Evolutionary conservation across 768 basidiomycete species (phyloP), one percentile per base, ranked within the genome.

Genomic region (Trametes cubensis): DNA sequence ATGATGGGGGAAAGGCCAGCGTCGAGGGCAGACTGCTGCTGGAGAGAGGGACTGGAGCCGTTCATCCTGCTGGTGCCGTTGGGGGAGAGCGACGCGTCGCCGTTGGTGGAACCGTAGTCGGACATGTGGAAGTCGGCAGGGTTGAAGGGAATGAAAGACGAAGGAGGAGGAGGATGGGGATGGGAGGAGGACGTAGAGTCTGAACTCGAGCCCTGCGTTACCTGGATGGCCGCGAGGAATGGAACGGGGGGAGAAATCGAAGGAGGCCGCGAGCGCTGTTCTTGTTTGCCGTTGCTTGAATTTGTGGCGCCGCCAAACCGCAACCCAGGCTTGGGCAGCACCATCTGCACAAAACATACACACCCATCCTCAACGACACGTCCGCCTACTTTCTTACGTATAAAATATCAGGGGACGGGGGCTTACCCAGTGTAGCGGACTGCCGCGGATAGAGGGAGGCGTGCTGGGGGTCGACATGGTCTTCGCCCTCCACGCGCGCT

Each of bases 91-190:
- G 78, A 75, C 61, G 81, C 76, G 74, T 88, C 84, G 74, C 86
- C 85, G 70, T 83, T 83, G 69, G 84, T 83, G 64, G 87, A 89
- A 69, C 80, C 71, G 77, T 87, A 92, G 75, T 90, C 88, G 62
- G 90, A 73, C 90, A 92, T 92, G 82, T 85, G 69, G 49, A 63
- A 53, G 15, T 53, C 54, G 55, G 52, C 50, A 58, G 54, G 44
- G 62, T 48, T 45, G 70, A 69, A 66, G 65, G 68, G 57, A 51
- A 61, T 49, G 48, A 57, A 63, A 55, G 66, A 54, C 64, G 44
- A 53, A 64, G 71, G 73, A 70, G 58, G 50, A 51, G 55, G 63
- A 59, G 63, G 57, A 44, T 46, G 63, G 41, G 23, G 58, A 44
- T 46, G 63, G 41, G 23, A 55, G 49, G 44, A n/a, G 26, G 52